A percentile compares a stretch with the other conserved stretches of the same genome.
Evolutionary conservation across 768 basidiomycete species (phyloP).

Genomic region (Floccularia luteovirens): DNA sequence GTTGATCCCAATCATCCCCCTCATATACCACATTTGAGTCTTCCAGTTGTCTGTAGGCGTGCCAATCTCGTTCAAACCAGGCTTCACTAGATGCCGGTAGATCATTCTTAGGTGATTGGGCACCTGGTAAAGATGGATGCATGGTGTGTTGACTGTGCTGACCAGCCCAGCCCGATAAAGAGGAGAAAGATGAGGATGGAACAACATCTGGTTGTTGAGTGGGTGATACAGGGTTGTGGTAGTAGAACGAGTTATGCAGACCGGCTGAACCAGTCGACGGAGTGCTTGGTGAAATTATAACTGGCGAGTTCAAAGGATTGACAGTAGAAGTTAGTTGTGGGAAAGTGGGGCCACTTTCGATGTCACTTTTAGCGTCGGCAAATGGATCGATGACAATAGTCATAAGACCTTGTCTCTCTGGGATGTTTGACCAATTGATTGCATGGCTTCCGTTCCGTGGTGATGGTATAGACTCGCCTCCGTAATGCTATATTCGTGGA

Average conservation of each 20-base stretch:
- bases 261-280: background rate
- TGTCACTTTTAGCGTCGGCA: background rate
- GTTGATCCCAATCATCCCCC: background rate
- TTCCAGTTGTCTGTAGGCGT: background rate
- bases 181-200: background rate
- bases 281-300: background rate
- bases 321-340: slow-evolving; percentile 1
- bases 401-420: no score
- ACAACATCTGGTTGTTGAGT: slow-evolving; percentile 1
- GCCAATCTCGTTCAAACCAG: background rate
- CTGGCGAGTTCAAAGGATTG: background rate
- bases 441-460: no score
- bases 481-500: no score
- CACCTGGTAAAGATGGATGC: no score
- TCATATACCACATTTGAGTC: background rate
- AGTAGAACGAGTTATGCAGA: background rate
- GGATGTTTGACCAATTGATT: no score
- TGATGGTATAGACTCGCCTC: no score
- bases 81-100: background rate
- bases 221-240: background rate
- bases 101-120: no score
- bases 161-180: slow-evolving; percentile 1
- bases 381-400: background rate
- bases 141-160: background rate
- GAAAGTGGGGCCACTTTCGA: slow-evolving; percentile 1